Evolutionary conservation across 2,329 filamentous ascomycete species (phyloP).

Genomic region (Alternaria rosae): DNA sequence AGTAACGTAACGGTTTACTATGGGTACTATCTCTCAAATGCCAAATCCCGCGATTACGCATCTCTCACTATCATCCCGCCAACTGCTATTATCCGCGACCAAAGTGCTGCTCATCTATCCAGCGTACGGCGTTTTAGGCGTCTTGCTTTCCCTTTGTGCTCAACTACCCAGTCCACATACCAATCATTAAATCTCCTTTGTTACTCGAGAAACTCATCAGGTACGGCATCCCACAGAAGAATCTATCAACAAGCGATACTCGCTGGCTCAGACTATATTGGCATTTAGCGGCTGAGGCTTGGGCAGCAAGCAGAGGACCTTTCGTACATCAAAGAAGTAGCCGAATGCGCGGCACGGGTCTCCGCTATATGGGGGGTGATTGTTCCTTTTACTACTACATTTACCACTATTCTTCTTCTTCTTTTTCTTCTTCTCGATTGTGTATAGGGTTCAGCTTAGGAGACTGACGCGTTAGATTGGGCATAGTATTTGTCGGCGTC

Average conservation of each 20-base stretch:
- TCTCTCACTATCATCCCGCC: background rate
- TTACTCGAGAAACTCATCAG: background rate
- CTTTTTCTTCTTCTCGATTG: background rate
- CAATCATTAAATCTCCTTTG: background rate
- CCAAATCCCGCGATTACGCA: slow-evolving; percentile 2
- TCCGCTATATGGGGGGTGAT: too few relatives aligned
- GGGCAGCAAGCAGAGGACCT: too few relatives aligned
- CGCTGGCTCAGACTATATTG: background rate
- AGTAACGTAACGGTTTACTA: background rate
- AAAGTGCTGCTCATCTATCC: slow-evolving; percentile 6
- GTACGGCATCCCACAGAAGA: background rate
- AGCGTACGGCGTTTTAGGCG: slow-evolving; percentile 14
- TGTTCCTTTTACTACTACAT: too few relatives aligned
- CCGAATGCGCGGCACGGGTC: too few relatives aligned
- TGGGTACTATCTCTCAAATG: slow-evolving; percentile 8
- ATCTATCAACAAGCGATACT: background rate
- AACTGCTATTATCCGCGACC: background rate
- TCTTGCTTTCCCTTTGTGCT: slow-evolving; percentile 6
- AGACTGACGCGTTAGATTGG: background rate
- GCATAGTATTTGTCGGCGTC: background rate
- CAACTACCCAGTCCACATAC: background rate
- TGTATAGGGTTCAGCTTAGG: background rate
- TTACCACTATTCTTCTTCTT: too few relatives aligned
- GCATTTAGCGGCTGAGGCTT: slow-evolving; percentile 4
- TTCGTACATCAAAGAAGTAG: too few relatives aligned